Base-by-base conservation (phyloP, 352 stramenopile species). In the Elongisporangium undulatum region DNA sequence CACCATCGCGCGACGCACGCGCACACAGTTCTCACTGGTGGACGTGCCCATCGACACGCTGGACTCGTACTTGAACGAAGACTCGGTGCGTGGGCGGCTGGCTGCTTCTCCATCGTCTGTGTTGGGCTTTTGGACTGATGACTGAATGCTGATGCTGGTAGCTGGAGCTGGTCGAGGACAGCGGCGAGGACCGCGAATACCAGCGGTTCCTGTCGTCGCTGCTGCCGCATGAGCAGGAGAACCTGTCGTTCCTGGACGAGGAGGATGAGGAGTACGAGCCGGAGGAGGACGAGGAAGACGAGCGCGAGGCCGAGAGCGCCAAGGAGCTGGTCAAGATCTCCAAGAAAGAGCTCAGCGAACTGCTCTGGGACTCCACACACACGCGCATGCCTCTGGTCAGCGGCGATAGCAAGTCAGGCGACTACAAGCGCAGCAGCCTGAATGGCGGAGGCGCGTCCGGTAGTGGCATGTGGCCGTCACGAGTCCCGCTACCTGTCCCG, bases 251-350 rank as follows among this genome's bases (percentile, higher is more conserved):
- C 51, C 61, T 95, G 61, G 86, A 95, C 63, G 85, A 95, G 56
- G 85, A 95, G 53, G 85, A 92, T 55, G 84, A 94, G 29, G 85
- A 92, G 65, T 92, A 95, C 55, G 69, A 74, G 6, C 82, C 81
- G 0, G 77, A 86, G 1, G 79, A 90, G 29, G 85, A 93, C 1
- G 83, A 90, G 1, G 82, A 89, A 13, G 79, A 91, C 0, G 80
- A 89, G 1, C 81, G 91, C 3, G 76, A 88, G 7, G 56, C 62
- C 4, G 64, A 53, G 53, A 71, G 21, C 38, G 56, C 48, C 50
- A 59, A 64, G 23, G 67, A 69, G 51, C 55, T 57, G 52, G 26
- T 67, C 75, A 23, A 58, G 34, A 85, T 95, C 49, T 91, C 86
- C 21, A 93, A 91, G 69, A 85, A 85, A 39, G 86, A 95, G 55